Evolutionary conservation across 2,329 filamentous ascomycete genomes (phyloP), one percentile per base, ranked within the genome.

Genomic region (Pyricularia pennisetigena): DNA sequence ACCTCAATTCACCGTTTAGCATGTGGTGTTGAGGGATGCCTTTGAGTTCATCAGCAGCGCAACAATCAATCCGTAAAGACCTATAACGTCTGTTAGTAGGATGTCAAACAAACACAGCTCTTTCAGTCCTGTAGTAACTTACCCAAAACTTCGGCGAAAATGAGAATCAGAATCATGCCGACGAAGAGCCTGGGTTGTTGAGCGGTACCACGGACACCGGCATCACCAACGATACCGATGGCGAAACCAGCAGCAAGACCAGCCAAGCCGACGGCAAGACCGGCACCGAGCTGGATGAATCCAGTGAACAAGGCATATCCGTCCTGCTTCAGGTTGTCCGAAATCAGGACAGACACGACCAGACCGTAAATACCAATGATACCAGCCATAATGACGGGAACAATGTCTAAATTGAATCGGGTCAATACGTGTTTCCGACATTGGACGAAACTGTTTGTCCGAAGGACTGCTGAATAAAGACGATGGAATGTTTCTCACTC

Each of bases 361-460:
- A 95, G 87, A 76, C 92, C 92, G 84, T 95, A 99, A 81, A 99
- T 98, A 91, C 93, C 95, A 83, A 99, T 98, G 82, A 99, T 99
- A 98, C 95, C 95, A 86, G 95, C 95, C 95, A 99, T 99, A 89
- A 99, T 97, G 82, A 98, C 95, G 79, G 95, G 95, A 73, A 98
- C 94, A 81, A 98, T 97, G 87, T 97, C 94, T 98, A 49, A 12
- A 57, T 14, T 12, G 0, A 28, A 26, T 20, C 30, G 30, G 4
- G 64, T 66, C 64, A 66, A 35, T 35, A 66, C 8, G 9, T 14
- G n/a, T 24, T 6, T 26, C 9, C 23, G 9, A 61, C n/a, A 14
- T 26, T 6, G 12, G 23, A 26, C 23, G 14, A 16, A 61, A n/a
- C 3, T 9, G 57, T 16, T 26, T n/a, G 23, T 26, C 12, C 23